Percentiles rank a stretch among this genome's conserved stretches.
These are phyloP conservation scores for Parasitella parasitica DNA, from an alignment of 371 early-diverging fungal genomes.

Conservation along the genomic window DNA sequence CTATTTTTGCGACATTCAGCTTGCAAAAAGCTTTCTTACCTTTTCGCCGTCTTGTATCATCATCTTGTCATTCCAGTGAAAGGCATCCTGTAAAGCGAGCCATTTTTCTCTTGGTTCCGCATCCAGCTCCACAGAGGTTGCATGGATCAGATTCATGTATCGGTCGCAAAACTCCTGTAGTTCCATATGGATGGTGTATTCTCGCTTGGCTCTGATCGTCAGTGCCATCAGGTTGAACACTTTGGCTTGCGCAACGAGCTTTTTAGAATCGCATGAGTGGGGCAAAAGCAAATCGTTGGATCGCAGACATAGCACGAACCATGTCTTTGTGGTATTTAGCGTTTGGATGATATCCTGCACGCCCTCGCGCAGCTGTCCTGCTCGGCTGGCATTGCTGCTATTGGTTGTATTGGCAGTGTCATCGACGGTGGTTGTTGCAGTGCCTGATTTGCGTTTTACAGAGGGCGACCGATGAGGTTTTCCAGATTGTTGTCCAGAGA, in stretches of 20 bases:
- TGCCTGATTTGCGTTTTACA: neutral
- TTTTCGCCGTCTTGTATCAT: conserved; percentile 19
- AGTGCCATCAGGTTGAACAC: conserved; percentile 13
- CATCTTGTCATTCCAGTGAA: conserved; percentile 27
- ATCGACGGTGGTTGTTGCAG: neutral
- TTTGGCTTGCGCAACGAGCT: conserved; percentile 18
- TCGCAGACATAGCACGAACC: conserved; percentile 83
- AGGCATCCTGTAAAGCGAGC: conserved; percentile 19
- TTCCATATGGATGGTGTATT: conserved; percentile 23
- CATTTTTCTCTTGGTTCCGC: conserved; percentile 26
- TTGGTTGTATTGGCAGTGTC: neutral
- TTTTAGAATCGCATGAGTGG: conserved; percentile 49
- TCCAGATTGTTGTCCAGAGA: conserved; percentile 49
- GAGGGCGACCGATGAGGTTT: conserved; percentile 45
- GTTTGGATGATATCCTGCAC: conserved; percentile 67
- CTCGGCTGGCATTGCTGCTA: conserved; percentile 22
- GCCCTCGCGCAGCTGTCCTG: conserved; percentile 45
- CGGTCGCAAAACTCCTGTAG: conserved; percentile 49
- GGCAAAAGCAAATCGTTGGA: conserved; percentile 68
- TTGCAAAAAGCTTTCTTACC: conserved; percentile 1
- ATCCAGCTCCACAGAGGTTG: conserved; percentile 41
- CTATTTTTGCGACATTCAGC: neutral
- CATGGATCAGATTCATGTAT: conserved; percentile 50
- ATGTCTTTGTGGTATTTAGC: conserved; percentile 73
- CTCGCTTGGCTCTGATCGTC: conserved; percentile 20